A percentile compares a stretch with the other conserved stretches of the same genome.
These are phyloP conservation scores for Mycosarcoma mackinlayi DNA, from an alignment of 1,284 basidiomycete genomes.

Conservation along the genomic window DNA sequence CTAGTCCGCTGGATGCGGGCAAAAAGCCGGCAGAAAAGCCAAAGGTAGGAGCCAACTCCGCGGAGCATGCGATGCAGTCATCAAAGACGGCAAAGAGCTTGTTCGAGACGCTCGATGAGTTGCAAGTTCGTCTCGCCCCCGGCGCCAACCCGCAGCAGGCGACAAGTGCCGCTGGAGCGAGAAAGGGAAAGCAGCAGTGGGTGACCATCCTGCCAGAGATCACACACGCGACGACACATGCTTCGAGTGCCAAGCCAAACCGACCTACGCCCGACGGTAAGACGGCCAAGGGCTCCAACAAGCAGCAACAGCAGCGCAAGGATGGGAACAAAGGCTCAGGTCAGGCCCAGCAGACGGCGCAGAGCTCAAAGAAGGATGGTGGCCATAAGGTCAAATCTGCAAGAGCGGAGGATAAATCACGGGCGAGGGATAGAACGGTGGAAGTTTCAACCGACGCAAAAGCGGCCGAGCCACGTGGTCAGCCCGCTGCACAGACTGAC, in stretches of 20 bases:
- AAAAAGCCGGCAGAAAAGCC: slow-evolving; percentile 25
- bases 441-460: not conserved
- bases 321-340: slow-evolving; percentile 14
- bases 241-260: slow-evolving; percentile 2
- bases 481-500: not conserved
- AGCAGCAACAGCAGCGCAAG: slow-evolving; percentile 19
- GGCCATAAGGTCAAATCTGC: slow-evolving; percentile 5
- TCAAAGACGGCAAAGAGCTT: slow-evolving; percentile 26
- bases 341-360: not conserved
- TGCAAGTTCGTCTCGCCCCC: slow-evolving; percentile 41
- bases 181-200: slow-evolving; percentile 56
- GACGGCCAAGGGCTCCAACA: slow-evolving; percentile 12
- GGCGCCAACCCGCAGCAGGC: slow-evolving; percentile 14
- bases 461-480: not conserved
- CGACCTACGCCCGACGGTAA: slow-evolving; percentile 13
- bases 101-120: slow-evolving; percentile 41
- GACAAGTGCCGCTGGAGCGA: slow-evolving; percentile 10
- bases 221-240: slow-evolving; percentile 25
- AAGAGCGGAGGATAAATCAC: not conserved
- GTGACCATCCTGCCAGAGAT: slow-evolving; percentile 55
- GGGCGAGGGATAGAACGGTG: slow-evolving; percentile 3
- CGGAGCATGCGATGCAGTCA: slow-evolving; percentile 1
- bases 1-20: slow-evolving; percentile 46
- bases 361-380: slow-evolving; percentile 12
- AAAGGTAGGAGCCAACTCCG: not conserved